Base-by-base conservation (phyloP, 257 asterid genomes). In the Lycium barbarum region DNA sequence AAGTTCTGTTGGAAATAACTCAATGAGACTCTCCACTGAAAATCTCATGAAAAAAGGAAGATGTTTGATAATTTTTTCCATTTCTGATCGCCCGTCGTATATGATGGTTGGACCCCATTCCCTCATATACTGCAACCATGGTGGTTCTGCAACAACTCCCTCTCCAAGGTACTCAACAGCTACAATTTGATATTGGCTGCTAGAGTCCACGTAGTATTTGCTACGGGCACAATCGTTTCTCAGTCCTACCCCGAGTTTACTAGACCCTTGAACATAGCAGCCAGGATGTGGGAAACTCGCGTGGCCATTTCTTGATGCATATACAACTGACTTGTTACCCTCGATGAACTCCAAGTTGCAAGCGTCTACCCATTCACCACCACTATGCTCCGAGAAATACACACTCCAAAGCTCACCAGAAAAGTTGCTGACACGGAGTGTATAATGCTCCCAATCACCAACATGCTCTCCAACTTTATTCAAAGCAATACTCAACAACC, bases 391-490 rank as follows among this genome's bases (percentile, higher is more conserved):
- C 0, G 99, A 95, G 58, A 91, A 95, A 76, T 91, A 95, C 22
- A 93, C 43, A 3, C 90, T 84, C 91, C 91, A 89, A 9, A 95
- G 94, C 90, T 92, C 98, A 1, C 99, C 98, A 1, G 86, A 89
- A 91, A 95, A 93, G 91, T 94, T 95, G 90, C 97, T 94, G 80
- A 95, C 12, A 13, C 98, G 92, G 80, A 95, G 96, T 15, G 99
- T 95, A 49, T 84, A 95, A 65, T 95, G 99, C 91, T 95, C 99
- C 99, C 99, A 95, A n/a, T 95, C 99, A 1, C 98, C 93, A 6
- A 95, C 91, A 20, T 95, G 98, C 80, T 94, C 89, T 15, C 99
- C 99, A 35, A 95, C 83, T 80, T 83, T 87, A 36, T 86, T 87
- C 87, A 92, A 80, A 6, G 91, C 78, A 54, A 87, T 88, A 63